phyloP scores from a whole-genome alignment of 768 basidiomycete species.

The Kwoniella bestiolae region DNA sequence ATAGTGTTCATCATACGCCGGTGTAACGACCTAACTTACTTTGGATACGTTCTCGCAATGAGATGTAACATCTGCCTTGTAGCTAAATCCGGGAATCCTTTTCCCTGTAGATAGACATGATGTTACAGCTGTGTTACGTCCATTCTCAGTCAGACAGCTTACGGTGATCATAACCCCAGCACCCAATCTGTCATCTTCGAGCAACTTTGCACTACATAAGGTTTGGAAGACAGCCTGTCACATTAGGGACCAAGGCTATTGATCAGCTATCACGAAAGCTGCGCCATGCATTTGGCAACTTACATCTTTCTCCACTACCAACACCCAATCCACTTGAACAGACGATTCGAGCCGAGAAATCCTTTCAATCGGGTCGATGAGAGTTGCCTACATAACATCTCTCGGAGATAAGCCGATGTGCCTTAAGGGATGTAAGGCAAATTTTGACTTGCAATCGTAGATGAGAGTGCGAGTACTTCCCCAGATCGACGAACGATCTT shows the following conservation, averaged over 20 bases:
- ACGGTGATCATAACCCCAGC: constrained; percentile 80
- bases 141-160: constrained; percentile 15
- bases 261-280: too few species aligned
- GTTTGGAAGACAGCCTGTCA: constrained; percentile 91
- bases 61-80: constrained; percentile 81
- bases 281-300: constrained; percentile 19
- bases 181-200: constrained; percentile 64
- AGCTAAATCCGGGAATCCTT: constrained; percentile 93
- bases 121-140: neutral
- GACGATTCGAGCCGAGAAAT: constrained; percentile 68
- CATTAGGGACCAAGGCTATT: neutral
- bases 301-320: constrained; percentile 94
- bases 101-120: constrained; percentile 75
- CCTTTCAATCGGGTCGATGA: constrained; percentile 78
- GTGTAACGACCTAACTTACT: too few species aligned
- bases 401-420: neutral
- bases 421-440: constrained; percentile 3
- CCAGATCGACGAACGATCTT: constrained; percentile 66
- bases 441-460: constrained; percentile 22
- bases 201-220: constrained; percentile 67
- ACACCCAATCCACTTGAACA: constrained; percentile 71
- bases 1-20: too few species aligned
- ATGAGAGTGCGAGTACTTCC: constrained; percentile 56
- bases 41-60: constrained; percentile 68
- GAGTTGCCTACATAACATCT: constrained; percentile 63